These are phyloP conservation scores for Ophiocordyceps camponoti-rufipedis DNA, from an alignment of 2,329 filamentous ascomycete genomes.

Conservation along the genomic window DNA sequence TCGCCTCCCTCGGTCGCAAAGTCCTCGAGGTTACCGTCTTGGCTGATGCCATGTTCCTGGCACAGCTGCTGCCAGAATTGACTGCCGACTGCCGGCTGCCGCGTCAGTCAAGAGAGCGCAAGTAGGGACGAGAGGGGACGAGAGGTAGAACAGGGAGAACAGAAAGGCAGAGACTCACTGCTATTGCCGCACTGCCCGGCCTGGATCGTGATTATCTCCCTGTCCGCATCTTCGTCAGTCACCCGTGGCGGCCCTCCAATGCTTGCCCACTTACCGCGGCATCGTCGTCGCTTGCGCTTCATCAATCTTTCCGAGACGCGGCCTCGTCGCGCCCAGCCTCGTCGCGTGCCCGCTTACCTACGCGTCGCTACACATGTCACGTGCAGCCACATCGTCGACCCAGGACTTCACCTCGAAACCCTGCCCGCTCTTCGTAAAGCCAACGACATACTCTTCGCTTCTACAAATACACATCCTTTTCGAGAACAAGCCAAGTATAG, in stretches of 20 bases:
- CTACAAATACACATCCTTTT: neutral
- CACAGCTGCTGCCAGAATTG: slow-evolving; percentile 99
- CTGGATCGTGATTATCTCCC: slow-evolving; percentile 98
- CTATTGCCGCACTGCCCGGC: slow-evolving; percentile 99
- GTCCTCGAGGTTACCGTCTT: slow-evolving; percentile 91
- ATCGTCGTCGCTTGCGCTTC: slow-evolving; percentile 5
- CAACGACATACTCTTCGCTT: neutral
- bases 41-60: slow-evolving; percentile 93
- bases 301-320: neutral
- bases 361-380: too few species aligned
- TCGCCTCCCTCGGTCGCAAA: slow-evolving; percentile 96
- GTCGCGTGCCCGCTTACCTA: too few species aligned
- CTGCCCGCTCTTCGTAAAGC: neutral
- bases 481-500: too few species aligned
- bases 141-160: too few species aligned
- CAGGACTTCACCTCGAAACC: too few species aligned
- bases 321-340: neutral
- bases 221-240: slow-evolving; percentile 17
- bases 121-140: neutral
- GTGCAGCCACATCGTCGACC: too few species aligned
- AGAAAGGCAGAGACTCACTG: slow-evolving; percentile 45
- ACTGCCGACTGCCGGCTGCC: slow-evolving; percentile 51
- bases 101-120: neutral
- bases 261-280: slow-evolving; percentile 7
- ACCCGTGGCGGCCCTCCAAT: neutral